A percentile compares a stretch with the other conserved stretches of the same genome.
Evolutionary conservation across 805 yeast species (phyloP).

Genomic region (Metschnikowia drakensbergensis): DNA sequence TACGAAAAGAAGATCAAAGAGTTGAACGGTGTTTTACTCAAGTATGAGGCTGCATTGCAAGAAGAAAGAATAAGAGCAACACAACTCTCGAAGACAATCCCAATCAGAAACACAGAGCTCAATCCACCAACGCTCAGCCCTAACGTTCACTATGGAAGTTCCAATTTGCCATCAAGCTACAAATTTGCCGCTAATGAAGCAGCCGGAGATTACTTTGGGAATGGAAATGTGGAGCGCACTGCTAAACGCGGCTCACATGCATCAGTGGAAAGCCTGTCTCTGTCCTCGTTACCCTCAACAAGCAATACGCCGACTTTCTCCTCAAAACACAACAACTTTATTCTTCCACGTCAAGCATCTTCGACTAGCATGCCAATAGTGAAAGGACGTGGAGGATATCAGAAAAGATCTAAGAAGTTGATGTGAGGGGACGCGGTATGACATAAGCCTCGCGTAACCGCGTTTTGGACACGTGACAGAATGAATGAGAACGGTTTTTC

Average conservation of each 20-base stretch:
- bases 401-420: conserved; percentile 37
- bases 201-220: neutral
- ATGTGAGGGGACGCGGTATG: conserved; percentile 22
- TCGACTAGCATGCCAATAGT: conserved; percentile 25
- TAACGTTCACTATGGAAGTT: neutral
- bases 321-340: neutral
- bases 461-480: conserved; percentile 2
- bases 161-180: neutral
- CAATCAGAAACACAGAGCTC: conserved; percentile 24
- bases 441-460: neutral
- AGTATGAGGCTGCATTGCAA: conserved; percentile 34
- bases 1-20: conserved; percentile 37
- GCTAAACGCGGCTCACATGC: conserved; percentile 1
- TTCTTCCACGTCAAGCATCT: conserved; percentile 2
- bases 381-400: conserved; percentile 44
- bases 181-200: neutral
- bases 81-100: conserved; percentile 35
- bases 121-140: conserved; percentile 7
- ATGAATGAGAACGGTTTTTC: neutral
- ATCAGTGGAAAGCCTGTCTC: conserved; percentile 6
- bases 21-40: conserved; percentile 24
- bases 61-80: conserved; percentile 34
- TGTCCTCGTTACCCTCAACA: conserved; percentile 1
- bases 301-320: neutral
- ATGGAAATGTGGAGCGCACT: neutral